Conservation (phyloP, 176 grass and related monocot species). For the Secale cereale region DNA sequence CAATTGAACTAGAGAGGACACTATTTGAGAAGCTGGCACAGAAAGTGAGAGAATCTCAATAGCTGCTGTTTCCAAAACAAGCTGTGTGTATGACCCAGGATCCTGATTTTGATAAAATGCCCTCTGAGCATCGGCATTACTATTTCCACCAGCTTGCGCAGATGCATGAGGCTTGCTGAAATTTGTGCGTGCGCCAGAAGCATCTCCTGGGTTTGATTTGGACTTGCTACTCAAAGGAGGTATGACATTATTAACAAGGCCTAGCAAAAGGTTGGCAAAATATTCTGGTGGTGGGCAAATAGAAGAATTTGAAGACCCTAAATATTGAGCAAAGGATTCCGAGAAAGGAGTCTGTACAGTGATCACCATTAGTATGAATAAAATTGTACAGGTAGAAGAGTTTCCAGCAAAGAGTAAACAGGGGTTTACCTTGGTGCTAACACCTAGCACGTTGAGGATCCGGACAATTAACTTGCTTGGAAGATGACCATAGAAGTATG, state of each 20-base stretch:
- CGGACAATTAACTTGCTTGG: constrained; percentile 80
- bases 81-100: constrained; percentile 94
- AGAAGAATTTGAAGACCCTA: constrained; percentile 58
- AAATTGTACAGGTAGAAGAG: constrained; percentile 8
- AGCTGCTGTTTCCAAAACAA: constrained; percentile 94
- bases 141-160: constrained; percentile 54
- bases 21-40: constrained; percentile 67
- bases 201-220: constrained; percentile 60
- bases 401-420: constrained; percentile 19
- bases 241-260: constrained; percentile 94
- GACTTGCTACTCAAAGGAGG: constrained; percentile 90
- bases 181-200: constrained; percentile 29
- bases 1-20: constrained; percentile 88
- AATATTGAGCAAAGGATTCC: constrained; percentile 68
- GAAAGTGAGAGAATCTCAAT: constrained; percentile 96
- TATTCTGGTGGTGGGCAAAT: constrained; percentile 85
- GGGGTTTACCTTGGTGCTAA: constrained; percentile 72
- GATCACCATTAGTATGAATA: constrained; percentile 13
- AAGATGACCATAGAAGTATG: constrained; percentile 95
- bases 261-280: constrained; percentile 87
- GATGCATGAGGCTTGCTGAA: constrained; percentile 57
- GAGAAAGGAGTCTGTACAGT: constrained; percentile 83
- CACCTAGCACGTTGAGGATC: constrained; percentile 77
- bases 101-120: constrained; percentile 99
- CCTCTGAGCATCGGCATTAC: constrained; percentile 63